Conservation (phyloP, 2,329 filamentous ascomycete genomes). For the Colletotrichum spaethianum region DNA sequence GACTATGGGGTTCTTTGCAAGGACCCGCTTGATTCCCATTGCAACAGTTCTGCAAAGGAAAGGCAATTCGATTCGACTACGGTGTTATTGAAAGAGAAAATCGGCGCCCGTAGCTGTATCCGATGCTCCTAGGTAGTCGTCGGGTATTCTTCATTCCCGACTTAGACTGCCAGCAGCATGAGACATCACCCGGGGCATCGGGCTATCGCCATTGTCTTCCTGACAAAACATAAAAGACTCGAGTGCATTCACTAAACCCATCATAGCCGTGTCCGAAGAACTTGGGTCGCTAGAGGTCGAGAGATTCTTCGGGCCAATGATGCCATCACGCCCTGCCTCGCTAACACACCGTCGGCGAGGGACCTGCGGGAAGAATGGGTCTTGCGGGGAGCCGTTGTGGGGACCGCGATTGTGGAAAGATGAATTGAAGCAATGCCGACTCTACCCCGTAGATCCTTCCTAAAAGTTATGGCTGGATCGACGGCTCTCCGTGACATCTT, state of each 20-base stretch:
- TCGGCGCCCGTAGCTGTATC: not conserved
- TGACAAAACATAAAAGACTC: not conserved
- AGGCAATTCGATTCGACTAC: not conserved
- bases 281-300: not conserved
- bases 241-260: not conserved
- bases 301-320: not conserved
- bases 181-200: not conserved
- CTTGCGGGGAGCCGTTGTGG: constrained; percentile 24
- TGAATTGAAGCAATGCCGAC: not conserved
- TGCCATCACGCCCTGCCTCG: not conserved
- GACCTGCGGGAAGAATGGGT: constrained; percentile 21
- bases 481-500: no score
- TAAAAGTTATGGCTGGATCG: not conserved
- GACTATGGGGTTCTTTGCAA: not conserved
- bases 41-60: not conserved
- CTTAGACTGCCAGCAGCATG: not conserved
- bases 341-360: not conserved
- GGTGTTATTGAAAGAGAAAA: not conserved
- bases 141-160: not conserved
- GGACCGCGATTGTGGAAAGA: constrained; percentile 11
- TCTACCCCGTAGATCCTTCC: not conserved
- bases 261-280: not conserved
- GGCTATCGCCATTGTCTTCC: not conserved
- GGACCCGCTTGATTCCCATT: not conserved
- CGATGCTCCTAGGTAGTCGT: not conserved